Percentiles rank a stretch among this genome's conserved stretches.
Evolutionary conservation across 2,329 filamentous ascomycete species (phyloP).

Genomic region (Ophiostoma fasciatum): DNA sequence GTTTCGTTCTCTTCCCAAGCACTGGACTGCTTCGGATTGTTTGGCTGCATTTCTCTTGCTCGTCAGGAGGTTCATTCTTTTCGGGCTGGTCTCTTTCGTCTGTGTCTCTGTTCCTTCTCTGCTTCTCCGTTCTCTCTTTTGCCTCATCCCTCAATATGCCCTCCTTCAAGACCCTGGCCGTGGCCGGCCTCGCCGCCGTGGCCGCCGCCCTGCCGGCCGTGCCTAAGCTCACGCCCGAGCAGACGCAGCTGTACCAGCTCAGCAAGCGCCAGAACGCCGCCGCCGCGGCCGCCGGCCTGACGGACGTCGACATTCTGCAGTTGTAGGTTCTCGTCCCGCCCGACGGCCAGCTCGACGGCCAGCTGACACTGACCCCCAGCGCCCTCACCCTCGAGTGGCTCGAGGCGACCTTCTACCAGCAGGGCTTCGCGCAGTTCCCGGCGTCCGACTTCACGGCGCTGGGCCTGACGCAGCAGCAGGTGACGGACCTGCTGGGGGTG

Average conservation of each 20-base stretch:
- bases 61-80: too few species aligned
- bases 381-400: slow-evolving; percentile 63
- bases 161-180: slow-evolving; percentile 28
- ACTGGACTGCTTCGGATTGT: slow-evolving; percentile 41
- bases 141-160: slow-evolving; percentile 24
- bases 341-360: too few species aligned
- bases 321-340: slow-evolving; percentile 29
- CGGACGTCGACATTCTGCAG: slow-evolving; percentile 41
- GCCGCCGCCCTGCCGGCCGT: slow-evolving; percentile 31
- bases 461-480: slow-evolving; percentile 38
- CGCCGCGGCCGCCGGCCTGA: slow-evolving; percentile 29
- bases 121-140: slow-evolving; percentile 1
- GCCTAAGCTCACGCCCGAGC: slow-evolving; percentile 27
- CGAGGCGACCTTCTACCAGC: slow-evolving; percentile 56
- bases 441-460: slow-evolving; percentile 48
- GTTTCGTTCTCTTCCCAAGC: slow-evolving; percentile 22
- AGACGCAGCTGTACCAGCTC: slow-evolving; percentile 31
- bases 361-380: slow-evolving; percentile 21
- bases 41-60: too few species aligned
- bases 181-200: slow-evolving; percentile 30
- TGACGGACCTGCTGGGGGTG: slow-evolving; percentile 46
- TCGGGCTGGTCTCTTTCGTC: too few species aligned
- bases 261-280: slow-evolving; percentile 36
- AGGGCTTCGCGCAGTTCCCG: slow-evolving; percentile 54
- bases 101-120: neutral